Evolutionary conservation across 202 grass and related monocot genomes (phyloP), one percentile per base, ranked within the genome.

Genomic region (Schoenoplectus triqueter): DNA sequence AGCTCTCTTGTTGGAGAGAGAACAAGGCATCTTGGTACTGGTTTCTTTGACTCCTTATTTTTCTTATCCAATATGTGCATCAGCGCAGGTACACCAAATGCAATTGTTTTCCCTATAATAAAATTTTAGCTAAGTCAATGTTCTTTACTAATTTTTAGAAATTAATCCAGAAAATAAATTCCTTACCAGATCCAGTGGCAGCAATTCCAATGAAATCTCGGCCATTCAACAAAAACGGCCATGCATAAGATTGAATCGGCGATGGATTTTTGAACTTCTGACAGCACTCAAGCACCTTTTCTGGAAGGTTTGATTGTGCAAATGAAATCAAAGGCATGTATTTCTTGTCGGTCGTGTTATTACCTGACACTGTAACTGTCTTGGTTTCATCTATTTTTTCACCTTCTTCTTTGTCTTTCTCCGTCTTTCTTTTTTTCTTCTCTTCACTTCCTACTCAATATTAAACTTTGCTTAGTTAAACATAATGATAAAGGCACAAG

Each of bases 1-100:
- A 98, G 93, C 87, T 98, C 95, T 81, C 95, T 98, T 10, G 95
- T 98, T 42, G 95, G 95, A 10, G 95, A 93, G 44, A 98, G 87
- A 71, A 98, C 92, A 4, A 98, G 93, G 64, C 88, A 90, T 40
- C 91, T 84, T 0, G 95, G 95, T 83, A 98, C 84, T 2, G 84
- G 22, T 66, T 94, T 98, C 78, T 93, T 98, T 15, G 56, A 91
- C 44, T 45, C 18, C 80, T 80, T 85, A 18, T 40, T 87, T 63
- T 86, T 42, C 46, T 92, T 98, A 83, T 89, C 89, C 65, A 90
- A 88, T 48, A 94, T 90, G 76, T 98, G 95, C 95, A 93, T 93
- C 74, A 97, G 62, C 7, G 91, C 89, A 5, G 95, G 95, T 52
- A 97, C 92, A 64, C 95, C 95, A 88, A 95, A 97, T 81, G 91